Evolutionary conservation across 2,329 filamentous ascomycete genomes (phyloP).

Genomic region (Rhynchosporium agropyri): DNA sequence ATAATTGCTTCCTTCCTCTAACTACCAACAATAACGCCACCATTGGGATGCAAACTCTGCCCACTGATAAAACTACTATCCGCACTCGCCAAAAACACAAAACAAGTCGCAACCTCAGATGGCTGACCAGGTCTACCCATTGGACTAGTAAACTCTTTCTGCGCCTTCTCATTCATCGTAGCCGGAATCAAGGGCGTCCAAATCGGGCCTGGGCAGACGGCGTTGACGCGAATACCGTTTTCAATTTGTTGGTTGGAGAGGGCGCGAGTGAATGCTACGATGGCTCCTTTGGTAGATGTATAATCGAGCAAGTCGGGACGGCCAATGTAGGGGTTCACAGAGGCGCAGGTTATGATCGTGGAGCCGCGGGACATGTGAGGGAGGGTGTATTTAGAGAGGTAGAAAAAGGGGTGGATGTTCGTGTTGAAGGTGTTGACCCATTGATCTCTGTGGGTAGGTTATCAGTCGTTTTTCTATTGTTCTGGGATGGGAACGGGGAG

Average conservation of each 20-base stretch:
- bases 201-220: constrained; percentile 76
- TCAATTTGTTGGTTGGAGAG: constrained; percentile 22
- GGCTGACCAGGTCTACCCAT: constrained; percentile 80
- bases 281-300: constrained; percentile 76
- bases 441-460: constrained; percentile 60
- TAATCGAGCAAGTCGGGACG: constrained; percentile 78
- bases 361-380: constrained; percentile 74
- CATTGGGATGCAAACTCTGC: constrained; percentile 68
- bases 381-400: constrained; percentile 74
- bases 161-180: constrained; percentile 70
- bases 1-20: neutral
- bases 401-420: constrained; percentile 84
- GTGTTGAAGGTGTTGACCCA: constrained; percentile 80
- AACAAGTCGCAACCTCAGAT: constrained; percentile 78
- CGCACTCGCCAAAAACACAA: constrained; percentile 76
- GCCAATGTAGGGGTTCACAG: constrained; percentile 81
- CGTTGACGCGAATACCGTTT: constrained; percentile 69
- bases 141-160: constrained; percentile 72
- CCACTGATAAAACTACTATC: constrained; percentile 77
- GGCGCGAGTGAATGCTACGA: constrained; percentile 69
- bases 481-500: neutral
- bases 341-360: constrained; percentile 84
- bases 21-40: constrained; percentile 55
- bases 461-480: neutral
- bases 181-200: constrained; percentile 77